Conservation (phyloP, 2,329 filamentous ascomycete genomes). For the Beauveria sp. region DNA sequence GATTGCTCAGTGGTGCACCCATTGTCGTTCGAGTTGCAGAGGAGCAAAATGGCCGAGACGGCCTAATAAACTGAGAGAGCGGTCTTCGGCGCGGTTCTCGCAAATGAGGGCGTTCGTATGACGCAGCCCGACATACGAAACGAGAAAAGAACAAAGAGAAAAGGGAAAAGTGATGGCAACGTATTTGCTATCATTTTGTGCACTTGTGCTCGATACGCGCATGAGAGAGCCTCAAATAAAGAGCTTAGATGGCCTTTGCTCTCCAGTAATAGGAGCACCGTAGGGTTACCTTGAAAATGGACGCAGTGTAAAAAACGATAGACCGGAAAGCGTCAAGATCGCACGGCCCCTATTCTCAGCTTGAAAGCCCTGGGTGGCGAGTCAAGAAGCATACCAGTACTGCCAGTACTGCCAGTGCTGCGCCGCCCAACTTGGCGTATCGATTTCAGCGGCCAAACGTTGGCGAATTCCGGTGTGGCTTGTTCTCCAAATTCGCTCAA, state of each 20-base stretch:
- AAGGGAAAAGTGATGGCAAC: too few relatives aligned
- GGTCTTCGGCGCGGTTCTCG: constrained; percentile 2
- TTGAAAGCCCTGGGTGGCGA: background rate
- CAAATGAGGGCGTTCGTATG: constrained; percentile 4
- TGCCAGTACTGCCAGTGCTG: background rate
- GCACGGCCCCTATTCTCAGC: constrained; percentile 9
- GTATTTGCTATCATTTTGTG: too few relatives aligned
- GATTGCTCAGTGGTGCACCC: background rate
- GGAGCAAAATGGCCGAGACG: background rate
- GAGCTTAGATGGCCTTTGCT: background rate
- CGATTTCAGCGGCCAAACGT: constrained; percentile 1
- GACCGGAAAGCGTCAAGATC: background rate
- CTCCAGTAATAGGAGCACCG: background rate
- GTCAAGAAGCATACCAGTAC: background rate
- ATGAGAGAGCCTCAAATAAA: background rate
- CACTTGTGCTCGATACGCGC: too few relatives aligned
- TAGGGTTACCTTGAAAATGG: constrained; percentile 4
- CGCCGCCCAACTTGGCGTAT: background rate
- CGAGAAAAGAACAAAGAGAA: background rate
- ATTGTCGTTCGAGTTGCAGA: background rate
- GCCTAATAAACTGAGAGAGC: background rate
- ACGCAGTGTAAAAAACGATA: background rate
- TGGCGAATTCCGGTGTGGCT: constrained; percentile 10
- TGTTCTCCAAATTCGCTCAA: constrained; percentile 2
- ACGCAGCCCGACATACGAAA: background rate